Conservation (phyloP, 805 yeast genomes). For the Myxozyma kluyveri region DNA sequence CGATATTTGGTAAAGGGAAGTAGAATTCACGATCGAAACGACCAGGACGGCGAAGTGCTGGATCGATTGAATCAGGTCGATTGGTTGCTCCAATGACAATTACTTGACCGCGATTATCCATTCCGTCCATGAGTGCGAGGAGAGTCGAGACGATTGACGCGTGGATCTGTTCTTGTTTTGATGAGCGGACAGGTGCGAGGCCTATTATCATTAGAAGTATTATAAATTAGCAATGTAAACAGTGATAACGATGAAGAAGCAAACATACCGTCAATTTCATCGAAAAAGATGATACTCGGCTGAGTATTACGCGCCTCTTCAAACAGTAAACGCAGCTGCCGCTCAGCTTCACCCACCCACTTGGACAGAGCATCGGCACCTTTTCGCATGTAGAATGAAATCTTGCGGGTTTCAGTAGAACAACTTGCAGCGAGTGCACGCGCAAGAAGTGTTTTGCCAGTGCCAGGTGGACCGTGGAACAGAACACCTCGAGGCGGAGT, state of each 20-base stretch:
- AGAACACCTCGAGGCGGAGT: constrained; percentile 97
- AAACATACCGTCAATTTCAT: constrained; percentile 82
- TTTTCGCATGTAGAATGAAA: constrained; percentile 95
- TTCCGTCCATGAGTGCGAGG: constrained; percentile 96
- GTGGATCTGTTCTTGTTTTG: constrained; percentile 97
- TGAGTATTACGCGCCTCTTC: constrained; percentile 96
- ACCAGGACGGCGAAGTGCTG: constrained; percentile 95
- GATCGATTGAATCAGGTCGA: constrained; percentile 97
- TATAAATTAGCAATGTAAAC: not conserved
- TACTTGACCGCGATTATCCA: constrained; percentile 98
- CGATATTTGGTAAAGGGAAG: constrained; percentile 84
- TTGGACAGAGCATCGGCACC: constrained; percentile 96
- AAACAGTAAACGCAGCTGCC: constrained; percentile 83
- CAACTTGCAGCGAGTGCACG: constrained; percentile 95
- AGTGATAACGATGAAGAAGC: too few species aligned
- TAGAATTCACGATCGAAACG: constrained; percentile 95
- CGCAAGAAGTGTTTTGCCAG: constrained; percentile 98
- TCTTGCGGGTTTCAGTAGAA: constrained; percentile 76
- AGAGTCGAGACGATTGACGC: constrained; percentile 95
- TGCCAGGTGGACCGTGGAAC: constrained; percentile 99
- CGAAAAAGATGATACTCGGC: constrained; percentile 93
- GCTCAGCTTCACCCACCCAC: constrained; percentile 99
- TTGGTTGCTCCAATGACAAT: constrained; percentile 98
- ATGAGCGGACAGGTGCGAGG: constrained; percentile 93
- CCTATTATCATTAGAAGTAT: constrained; percentile 3